phyloP scores from a whole-genome alignment of 1,284 basidiomycete genomes.

The Apiotrichum siamense region DNA sequence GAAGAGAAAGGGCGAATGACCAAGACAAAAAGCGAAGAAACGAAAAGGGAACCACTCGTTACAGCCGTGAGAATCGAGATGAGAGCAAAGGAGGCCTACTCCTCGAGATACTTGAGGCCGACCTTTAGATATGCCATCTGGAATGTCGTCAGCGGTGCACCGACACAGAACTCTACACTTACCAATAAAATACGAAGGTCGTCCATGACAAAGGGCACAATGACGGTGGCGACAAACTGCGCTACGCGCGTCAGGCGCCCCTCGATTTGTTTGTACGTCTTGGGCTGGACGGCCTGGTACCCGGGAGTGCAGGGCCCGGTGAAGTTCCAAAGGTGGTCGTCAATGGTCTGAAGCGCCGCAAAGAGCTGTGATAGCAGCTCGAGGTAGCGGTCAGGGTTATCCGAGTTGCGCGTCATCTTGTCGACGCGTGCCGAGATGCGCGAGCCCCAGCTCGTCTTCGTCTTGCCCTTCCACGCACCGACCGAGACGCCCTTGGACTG shows the following conservation, averaged over 20 bases:
- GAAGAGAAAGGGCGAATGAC: too few relatives aligned
- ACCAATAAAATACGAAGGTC: constrained; percentile 63
- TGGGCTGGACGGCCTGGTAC: constrained; percentile 63
- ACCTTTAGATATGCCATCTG: constrained; percentile 40
- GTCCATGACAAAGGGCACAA: constrained; percentile 85
- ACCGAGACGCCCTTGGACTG: constrained; percentile 72
- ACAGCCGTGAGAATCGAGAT: neutral
- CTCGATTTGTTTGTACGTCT: constrained; percentile 63
- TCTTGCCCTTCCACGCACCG: constrained; percentile 64
- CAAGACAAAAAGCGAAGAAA: too few relatives aligned
- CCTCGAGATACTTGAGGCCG: constrained; percentile 35
- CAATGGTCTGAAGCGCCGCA: constrained; percentile 67
- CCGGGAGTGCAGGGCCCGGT: constrained; percentile 54
- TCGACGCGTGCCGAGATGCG: constrained; percentile 78
- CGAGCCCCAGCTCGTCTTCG: constrained; percentile 59
- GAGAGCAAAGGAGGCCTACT: constrained; percentile 11
- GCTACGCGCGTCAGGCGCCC: constrained; percentile 68
- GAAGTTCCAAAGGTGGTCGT: constrained; percentile 76
- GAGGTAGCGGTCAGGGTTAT: constrained; percentile 81
- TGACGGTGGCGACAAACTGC: constrained; percentile 84
- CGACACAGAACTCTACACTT: constrained; percentile 42
- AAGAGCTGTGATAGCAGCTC: constrained; percentile 72
- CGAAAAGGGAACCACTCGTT: too few relatives aligned
- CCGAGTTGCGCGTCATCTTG: constrained; percentile 81
- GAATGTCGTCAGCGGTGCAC: neutral